Evolutionary conservation across 2,329 filamentous ascomycete genomes (phyloP), one percentile per base, ranked within the genome.

Genomic region (Botryosphaeria dothidea): DNA sequence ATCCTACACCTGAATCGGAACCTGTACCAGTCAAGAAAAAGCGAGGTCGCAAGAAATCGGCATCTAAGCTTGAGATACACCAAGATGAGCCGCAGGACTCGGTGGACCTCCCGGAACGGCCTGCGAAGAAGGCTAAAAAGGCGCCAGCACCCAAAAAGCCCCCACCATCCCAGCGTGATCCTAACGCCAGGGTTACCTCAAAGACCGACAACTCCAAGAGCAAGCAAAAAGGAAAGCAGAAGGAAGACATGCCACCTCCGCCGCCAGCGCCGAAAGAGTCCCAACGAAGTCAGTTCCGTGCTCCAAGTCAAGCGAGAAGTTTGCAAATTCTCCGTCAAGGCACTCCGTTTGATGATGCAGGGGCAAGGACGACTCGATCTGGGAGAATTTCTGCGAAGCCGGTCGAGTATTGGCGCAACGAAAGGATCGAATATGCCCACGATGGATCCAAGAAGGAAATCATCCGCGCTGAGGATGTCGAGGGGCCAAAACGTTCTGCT

Each of bases 371-470:
- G 58, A 85, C 85, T n/a, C 88, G 92, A 62, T 94, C 90, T 13
- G 93, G 92, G 2, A 87, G 95, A 65, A 86, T 88, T 61, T 92
- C 91, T 9, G 89, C 92, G 67, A 87, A 87, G 66, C 95, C 93
- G 0, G 79, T 97, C 36, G 88, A 92, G 27, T 96, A 86, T 74
- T 98, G 94, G 94, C 88, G 88, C 71, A 93, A 93, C 69, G 94
- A 98, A 75, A 86, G 86, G 62, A 86, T 90, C 52, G 86, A 92
- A 23, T 92, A 88, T 72, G 88, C 89, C 60, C 82, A 85, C 19
- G 85, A 87, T 25, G 86, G 88, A 1, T 88, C 85, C 13, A 89
- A 94, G 70, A 91, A 92, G 72, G 90, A 92, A 69, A 86, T 97
- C 58, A 86, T 94, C 27, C 88, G 92, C 45, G 88, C 89, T 1